Conservation (phyloP, 139 green algal species). For the Tetradesmus lagerheimii region DNA sequence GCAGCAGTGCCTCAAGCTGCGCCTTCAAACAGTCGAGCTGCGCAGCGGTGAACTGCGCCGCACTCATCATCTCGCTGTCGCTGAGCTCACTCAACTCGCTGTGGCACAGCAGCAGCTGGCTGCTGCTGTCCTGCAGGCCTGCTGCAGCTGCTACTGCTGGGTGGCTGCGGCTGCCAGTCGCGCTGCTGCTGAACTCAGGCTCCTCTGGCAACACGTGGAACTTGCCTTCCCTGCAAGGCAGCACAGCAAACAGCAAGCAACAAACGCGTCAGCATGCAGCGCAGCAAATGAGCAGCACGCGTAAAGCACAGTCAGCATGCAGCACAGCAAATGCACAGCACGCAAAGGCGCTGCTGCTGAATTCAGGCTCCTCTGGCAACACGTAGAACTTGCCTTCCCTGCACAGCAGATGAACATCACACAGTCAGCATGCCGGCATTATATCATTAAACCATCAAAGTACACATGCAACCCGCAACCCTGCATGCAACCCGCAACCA, state of each 20-base stretch:
- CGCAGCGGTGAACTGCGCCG: neutral
- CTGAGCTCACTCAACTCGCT: neutral
- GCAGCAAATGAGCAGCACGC: too few relatives aligned
- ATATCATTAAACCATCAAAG: too few relatives aligned
- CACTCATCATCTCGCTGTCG: neutral
- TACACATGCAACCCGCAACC: neutral
- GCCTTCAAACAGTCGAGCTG: constrained; percentile 59
- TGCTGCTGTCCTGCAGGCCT: constrained; percentile 4
- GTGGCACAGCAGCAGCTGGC: constrained; percentile 15
- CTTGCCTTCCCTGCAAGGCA: constrained; percentile 52
- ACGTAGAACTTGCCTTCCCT: constrained; percentile 60
- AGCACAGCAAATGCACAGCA: too few relatives aligned
- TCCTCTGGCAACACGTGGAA: constrained; percentile 59
- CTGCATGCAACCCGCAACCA: too few relatives aligned
- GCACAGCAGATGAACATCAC: neutral
- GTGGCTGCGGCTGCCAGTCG: neutral
- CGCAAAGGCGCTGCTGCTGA: neutral
- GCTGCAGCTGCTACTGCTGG: constrained; percentile 39
- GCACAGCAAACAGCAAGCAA: neutral
- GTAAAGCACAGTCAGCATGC: too few relatives aligned
- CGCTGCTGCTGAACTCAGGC: constrained; percentile 29
- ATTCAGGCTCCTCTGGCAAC: constrained; percentile 53
- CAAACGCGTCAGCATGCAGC: too few relatives aligned
- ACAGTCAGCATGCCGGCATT: too few relatives aligned
- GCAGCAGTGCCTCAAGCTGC: constrained; percentile 63